phyloP scores from a whole-genome alignment of 2,329 filamentous ascomycete species.

The Parastagonospora nodorum region DNA sequence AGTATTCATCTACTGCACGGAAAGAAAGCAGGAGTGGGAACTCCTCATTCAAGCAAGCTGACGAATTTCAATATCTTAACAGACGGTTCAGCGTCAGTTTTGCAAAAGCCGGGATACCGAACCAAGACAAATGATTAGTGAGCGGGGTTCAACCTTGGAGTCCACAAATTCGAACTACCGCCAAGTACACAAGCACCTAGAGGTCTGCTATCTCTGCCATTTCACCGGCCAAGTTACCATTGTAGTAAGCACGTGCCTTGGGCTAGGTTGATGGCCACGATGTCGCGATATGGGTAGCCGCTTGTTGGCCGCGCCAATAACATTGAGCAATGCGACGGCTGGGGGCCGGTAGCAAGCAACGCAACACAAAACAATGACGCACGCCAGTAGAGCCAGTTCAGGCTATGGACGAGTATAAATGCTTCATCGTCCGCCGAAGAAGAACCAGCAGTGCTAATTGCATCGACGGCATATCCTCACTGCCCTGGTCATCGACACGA shows the following conservation, averaged over 20 bases:
- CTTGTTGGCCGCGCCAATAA: background rate
- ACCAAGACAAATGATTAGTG: background rate
- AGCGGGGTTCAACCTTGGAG: background rate
- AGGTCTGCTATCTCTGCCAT: background rate
- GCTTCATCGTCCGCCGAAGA: background rate
- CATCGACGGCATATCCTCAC: background rate
- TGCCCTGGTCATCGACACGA: slow-evolving; percentile 2
- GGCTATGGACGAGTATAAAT: background rate
- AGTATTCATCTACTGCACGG: background rate
- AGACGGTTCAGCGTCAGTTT: background rate
- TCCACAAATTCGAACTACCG: background rate
- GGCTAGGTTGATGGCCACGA: background rate
- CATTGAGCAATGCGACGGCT: background rate
- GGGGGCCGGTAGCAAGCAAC: background rate
- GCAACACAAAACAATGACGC: background rate
- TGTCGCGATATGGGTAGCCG: background rate
- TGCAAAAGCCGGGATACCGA: background rate
- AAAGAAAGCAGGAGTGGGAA: background rate
- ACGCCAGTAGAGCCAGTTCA: background rate
- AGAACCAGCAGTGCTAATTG: background rate
- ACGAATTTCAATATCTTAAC: too few relatives aligned
- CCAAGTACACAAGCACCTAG: background rate
- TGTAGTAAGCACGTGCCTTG: background rate
- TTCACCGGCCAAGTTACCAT: background rate
- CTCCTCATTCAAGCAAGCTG: background rate